phyloP scores from a whole-genome alignment of 2,329 filamentous ascomycete species.

The Pseudocercospora fijiensis region DNA sequence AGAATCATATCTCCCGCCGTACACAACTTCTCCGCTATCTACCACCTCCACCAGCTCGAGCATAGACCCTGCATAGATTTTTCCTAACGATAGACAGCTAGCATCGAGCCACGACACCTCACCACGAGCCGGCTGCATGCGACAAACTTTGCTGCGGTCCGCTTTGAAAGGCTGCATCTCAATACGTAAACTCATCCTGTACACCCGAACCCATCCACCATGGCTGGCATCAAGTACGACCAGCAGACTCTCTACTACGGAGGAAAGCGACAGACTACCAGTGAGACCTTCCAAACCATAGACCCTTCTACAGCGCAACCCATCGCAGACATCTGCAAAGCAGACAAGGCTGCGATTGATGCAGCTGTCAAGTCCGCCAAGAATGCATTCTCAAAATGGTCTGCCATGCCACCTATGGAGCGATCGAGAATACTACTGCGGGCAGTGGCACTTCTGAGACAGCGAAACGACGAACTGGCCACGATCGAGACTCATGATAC shows the following conservation, averaged over 20 bases:
- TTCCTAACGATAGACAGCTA: slow-evolving; percentile 1
- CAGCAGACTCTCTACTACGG: slow-evolving; percentile 65
- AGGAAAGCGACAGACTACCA: slow-evolving; percentile 64
- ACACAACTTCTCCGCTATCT: neutral
- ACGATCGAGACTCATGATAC: slow-evolving; percentile 79
- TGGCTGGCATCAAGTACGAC: slow-evolving; percentile 28
- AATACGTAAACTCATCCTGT: neutral
- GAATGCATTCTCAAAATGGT: slow-evolving; percentile 73
- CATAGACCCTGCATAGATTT: slow-evolving; percentile 17
- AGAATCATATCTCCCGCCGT: neutral
- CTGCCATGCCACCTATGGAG: slow-evolving; percentile 68
- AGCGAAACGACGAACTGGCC: slow-evolving; percentile 77
- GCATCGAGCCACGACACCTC: slow-evolving; percentile 15
- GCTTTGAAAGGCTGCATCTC: slow-evolving; percentile 1
- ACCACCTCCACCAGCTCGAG: slow-evolving; percentile 7
- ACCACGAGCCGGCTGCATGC: slow-evolving; percentile 14
- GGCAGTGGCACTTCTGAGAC: slow-evolving; percentile 70
- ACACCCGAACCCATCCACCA: slow-evolving; percentile 12
- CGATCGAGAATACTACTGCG: slow-evolving; percentile 76
- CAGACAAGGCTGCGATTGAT: slow-evolving; percentile 65
- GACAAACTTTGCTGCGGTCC: slow-evolving; percentile 1
- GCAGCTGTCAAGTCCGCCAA: slow-evolving; percentile 69
- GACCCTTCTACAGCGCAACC: slow-evolving; percentile 70
- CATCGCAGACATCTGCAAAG: slow-evolving; percentile 62
- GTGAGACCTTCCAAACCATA: slow-evolving; percentile 65